Evolutionary conservation across 1,139 yeast genomes (phyloP).

Genomic region (Yamadazyma spencermartinsiae): DNA sequence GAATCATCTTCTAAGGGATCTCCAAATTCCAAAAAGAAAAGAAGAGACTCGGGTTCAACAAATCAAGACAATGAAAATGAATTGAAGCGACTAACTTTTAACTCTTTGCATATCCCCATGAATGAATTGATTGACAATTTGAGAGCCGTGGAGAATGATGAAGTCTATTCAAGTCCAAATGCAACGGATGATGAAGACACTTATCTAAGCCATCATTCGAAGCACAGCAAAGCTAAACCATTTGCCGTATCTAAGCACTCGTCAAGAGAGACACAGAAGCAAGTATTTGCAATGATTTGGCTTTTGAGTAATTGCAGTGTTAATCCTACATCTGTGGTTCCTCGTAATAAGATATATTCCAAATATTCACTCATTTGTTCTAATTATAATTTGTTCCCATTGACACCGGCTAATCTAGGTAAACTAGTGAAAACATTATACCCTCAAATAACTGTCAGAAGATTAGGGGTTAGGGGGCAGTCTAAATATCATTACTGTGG

Average conservation of each 20-base stretch:
- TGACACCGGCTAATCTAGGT: conserved; percentile 88
- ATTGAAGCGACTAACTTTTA: conserved; percentile 8
- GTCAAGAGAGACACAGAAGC: conserved; percentile 66
- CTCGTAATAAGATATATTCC: conserved; percentile 80
- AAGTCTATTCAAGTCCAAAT: not conserved
- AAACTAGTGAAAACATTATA: conserved; percentile 72
- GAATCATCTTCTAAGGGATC: not conserved
- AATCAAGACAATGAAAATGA: conserved; percentile 11
- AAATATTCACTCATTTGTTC: conserved; percentile 76
- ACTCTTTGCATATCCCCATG: conserved; percentile 6
- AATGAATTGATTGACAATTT: conserved; percentile 5
- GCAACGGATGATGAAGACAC: not conserved
- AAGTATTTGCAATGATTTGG: conserved; percentile 82
- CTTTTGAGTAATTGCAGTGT: conserved; percentile 67
- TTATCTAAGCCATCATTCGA: too few relatives aligned
- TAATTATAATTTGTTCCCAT: conserved; percentile 62
- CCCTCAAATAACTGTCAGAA: conserved; percentile 75
- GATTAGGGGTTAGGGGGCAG: conserved; percentile 87
- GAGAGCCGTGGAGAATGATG: conserved; percentile 6
- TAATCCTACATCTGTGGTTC: conserved; percentile 71
- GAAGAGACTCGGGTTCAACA: conserved; percentile 9
- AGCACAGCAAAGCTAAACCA: too few relatives aligned
- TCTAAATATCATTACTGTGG: conserved; percentile 93
- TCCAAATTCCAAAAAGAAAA: conserved; percentile 5
- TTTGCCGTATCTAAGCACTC: not conserved